Evolutionary conservation across 805 yeast species (phyloP).

Genomic region (Debaryomyces prosopidis): DNA sequence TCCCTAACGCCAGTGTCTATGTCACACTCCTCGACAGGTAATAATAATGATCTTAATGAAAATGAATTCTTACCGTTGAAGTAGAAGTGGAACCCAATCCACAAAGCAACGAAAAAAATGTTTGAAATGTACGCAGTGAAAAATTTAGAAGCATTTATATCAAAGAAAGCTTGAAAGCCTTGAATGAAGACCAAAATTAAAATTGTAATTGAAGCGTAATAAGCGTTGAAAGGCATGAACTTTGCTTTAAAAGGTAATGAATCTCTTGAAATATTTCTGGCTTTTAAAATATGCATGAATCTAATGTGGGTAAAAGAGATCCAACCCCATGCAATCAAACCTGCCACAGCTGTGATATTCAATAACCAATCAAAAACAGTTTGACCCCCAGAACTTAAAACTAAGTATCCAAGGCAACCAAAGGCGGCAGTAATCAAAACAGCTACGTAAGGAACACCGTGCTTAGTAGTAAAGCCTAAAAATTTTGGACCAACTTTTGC

Average conservation of each 20-base stretch:
- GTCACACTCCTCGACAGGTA: slow-evolving; percentile 62
- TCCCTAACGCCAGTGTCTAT: slow-evolving; percentile 67
- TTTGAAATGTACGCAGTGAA: slow-evolving; percentile 15
- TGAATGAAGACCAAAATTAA: slow-evolving; percentile 11
- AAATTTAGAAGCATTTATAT: slow-evolving; percentile 12
- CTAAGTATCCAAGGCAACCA: slow-evolving; percentile 15
- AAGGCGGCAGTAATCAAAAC: slow-evolving; percentile 12
- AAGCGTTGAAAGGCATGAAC: slow-evolving; percentile 68
- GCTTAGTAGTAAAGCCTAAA: slow-evolving; percentile 14
- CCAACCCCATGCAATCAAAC: slow-evolving; percentile 17
- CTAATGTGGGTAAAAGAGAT: slow-evolving; percentile 12
- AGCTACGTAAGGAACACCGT: slow-evolving; percentile 14
- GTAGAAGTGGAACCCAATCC: slow-evolving; percentile 48
- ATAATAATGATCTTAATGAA: slow-evolving; percentile 39
- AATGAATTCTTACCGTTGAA: slow-evolving; percentile 43
- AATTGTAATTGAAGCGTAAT: slow-evolving; percentile 55
- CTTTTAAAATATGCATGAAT: slow-evolving; percentile 57
- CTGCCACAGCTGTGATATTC: slow-evolving; percentile 17
- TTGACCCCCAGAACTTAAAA: slow-evolving; percentile 6
- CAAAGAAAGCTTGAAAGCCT: slow-evolving; percentile 16
- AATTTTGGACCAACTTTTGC: slow-evolving; percentile 19
- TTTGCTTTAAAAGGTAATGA: slow-evolving; percentile 72
- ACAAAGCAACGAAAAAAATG: slow-evolving; percentile 5
- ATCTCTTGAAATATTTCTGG: slow-evolving; percentile 66
- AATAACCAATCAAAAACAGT: slow-evolving; percentile 15